phyloP scores from a whole-genome alignment of 306 rosid genomes.

The Crotalaria pallida region DNA sequence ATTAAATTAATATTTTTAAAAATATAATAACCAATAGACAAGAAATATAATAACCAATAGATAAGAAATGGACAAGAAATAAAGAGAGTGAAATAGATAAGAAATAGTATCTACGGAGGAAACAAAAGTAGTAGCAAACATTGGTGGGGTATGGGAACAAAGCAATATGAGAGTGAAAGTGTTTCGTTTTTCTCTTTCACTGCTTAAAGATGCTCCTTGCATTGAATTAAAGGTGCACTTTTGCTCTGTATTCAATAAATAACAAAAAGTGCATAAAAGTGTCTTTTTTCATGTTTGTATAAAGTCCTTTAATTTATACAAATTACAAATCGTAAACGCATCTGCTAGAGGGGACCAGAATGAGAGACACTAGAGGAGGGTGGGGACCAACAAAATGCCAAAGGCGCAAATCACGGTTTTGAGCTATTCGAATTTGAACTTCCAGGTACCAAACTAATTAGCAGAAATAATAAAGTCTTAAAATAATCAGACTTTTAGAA shows the following conservation, averaged over 20 bases:
- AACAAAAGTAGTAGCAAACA: too few relatives aligned
- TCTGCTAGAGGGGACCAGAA: not conserved
- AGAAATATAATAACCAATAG: too few relatives aligned
- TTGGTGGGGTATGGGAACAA: not conserved
- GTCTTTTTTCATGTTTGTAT: not conserved
- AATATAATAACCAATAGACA: too few relatives aligned
- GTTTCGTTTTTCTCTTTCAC: not conserved
- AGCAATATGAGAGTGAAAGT: not conserved
- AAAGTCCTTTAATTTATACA: not conserved
- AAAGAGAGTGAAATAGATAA: too few relatives aligned
- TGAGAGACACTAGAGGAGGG: not conserved
- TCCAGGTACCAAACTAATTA: not conserved
- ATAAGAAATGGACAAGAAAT: too few relatives aligned
- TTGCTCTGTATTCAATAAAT: slow-evolving; percentile 6
- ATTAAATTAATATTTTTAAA: too few relatives aligned
- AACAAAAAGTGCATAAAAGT: not conserved
- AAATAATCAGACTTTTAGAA: not conserved
- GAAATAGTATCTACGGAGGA: too few relatives aligned
- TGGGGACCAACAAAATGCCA: not conserved
- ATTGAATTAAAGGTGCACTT: slow-evolving; percentile 8
- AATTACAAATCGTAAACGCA: not conserved
- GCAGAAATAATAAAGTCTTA: not conserved
- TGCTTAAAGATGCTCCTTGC: not conserved
- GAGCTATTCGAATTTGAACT: not conserved
- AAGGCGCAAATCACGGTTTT: slow-evolving; percentile 18